Evolutionary conservation across 768 basidiomycete species (phyloP).

Genomic region (Boletus insuetus): DNA sequence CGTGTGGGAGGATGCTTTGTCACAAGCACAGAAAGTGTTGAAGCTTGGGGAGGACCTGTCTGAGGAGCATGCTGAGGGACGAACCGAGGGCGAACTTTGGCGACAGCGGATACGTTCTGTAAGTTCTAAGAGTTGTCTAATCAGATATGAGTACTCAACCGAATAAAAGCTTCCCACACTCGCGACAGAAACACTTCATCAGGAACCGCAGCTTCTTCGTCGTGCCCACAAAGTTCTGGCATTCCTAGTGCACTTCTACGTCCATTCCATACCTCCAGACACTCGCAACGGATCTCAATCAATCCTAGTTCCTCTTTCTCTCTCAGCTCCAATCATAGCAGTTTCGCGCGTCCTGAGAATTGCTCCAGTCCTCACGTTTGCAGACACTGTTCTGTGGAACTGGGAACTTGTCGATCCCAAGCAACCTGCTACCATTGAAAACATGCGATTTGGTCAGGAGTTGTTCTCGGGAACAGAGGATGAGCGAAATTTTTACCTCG

Average conservation of each 20-base stretch:
- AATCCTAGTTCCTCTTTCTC: constrained; percentile 65
- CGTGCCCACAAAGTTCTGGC: constrained; percentile 88
- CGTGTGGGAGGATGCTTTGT: constrained; percentile 71
- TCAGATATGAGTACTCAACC: constrained; percentile 12
- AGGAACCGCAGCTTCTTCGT: constrained; percentile 62
- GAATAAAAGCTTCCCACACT: constrained; percentile 67
- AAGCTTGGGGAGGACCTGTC: constrained; percentile 56
- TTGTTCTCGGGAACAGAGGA: constrained; percentile 83
- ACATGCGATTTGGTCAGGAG: constrained; percentile 65
- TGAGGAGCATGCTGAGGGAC: constrained; percentile 45
- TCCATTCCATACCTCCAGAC: constrained; percentile 66
- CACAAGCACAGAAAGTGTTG: constrained; percentile 50
- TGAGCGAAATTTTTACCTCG: constrained; percentile 83
- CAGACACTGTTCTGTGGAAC: constrained; percentile 96
- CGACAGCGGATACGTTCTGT: constrained; percentile 60
- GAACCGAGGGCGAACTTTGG: constrained; percentile 65
- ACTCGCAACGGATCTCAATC: constrained; percentile 31
- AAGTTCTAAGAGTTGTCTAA: constrained; percentile 30
- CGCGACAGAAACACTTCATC: constrained; percentile 48
- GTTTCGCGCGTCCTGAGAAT: constrained; percentile 77
- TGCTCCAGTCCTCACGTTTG: constrained; percentile 94
- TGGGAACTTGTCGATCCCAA: constrained; percentile 59
- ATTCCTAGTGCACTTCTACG: constrained; percentile 88
- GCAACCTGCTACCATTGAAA: constrained; percentile 60
- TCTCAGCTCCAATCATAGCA: constrained; percentile 73